Conservation (phyloP, 164 flowering plant genomes). For the Vitis amurensis region DNA sequence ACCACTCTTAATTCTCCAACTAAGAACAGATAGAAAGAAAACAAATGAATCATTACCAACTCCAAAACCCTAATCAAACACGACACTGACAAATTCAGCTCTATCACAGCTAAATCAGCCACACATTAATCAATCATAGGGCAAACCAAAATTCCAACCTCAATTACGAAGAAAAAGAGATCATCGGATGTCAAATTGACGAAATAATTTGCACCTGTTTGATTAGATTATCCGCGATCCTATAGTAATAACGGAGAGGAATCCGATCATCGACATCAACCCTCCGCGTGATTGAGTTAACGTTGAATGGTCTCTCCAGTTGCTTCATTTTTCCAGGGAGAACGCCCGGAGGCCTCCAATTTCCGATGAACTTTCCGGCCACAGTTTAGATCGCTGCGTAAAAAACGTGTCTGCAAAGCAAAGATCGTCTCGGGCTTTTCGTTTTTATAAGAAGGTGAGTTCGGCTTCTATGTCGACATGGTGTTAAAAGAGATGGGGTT, state of each 20-base stretch:
- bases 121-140: background rate
- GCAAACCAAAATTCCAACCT: background rate
- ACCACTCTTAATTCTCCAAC: no score
- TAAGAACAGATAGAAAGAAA: no score
- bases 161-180: background rate
- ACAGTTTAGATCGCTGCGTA: background rate
- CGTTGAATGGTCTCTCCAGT: conserved; percentile 41
- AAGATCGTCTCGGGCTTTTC: no score
- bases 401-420: no score
- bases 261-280: conserved; percentile 81
- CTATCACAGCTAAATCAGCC: background rate
- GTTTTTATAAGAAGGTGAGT: no score
- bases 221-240: conserved; percentile 91
- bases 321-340: conserved; percentile 32
- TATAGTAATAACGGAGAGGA: conserved; percentile 73
- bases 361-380: background rate
- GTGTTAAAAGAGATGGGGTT: no score
- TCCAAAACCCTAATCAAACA: conserved; percentile 1
- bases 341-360: background rate
- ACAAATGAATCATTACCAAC: background rate
- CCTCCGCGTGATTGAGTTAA: conserved; percentile 50
- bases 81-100: background rate
- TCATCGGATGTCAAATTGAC: background rate
- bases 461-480: no score
- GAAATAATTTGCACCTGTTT: conserved; percentile 52